Percentiles rank a stretch among this genome's conserved stretches.
Conservation (phyloP, 1,284 basidiomycete species). For the Kwoniella shivajii region DNA sequence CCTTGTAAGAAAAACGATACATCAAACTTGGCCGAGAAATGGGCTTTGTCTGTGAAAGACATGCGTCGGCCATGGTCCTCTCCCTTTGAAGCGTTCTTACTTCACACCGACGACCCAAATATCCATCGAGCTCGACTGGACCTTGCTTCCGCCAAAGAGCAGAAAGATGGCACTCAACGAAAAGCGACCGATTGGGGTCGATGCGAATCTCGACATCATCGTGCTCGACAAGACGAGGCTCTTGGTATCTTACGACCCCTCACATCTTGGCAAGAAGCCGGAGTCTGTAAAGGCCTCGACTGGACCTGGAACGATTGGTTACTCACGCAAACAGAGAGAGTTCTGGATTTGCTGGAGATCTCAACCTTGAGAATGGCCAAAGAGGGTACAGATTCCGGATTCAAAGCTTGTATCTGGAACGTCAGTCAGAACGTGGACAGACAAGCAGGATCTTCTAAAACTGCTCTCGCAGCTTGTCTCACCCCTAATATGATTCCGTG, state of each 20-base stretch:
- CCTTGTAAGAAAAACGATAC: conserved; percentile 56
- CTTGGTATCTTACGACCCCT: conserved; percentile 82
- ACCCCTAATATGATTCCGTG: conserved; percentile 97
- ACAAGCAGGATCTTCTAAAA: conserved; percentile 74
- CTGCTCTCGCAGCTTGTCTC: conserved; percentile 86
- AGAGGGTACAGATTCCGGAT: conserved; percentile 77
- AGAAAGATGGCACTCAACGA: conserved; percentile 58
- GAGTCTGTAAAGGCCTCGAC: conserved; percentile 82
- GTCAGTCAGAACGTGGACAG: conserved; percentile 96
- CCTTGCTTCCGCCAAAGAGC: conserved; percentile 60
- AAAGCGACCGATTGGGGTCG: conserved; percentile 76
- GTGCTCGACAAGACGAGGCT: conserved; percentile 78
- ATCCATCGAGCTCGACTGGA: conserved; percentile 86
- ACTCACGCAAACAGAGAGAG: conserved; percentile 83
- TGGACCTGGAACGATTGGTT: conserved; percentile 96
- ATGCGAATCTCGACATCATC: conserved; percentile 88
- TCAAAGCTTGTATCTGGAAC: conserved; percentile 95
- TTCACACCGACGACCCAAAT: conserved; percentile 84
- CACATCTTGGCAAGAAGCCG: conserved; percentile 92
- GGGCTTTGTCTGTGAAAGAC: conserved; percentile 69
- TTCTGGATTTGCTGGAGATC: conserved; percentile 94
- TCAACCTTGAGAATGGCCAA: conserved; percentile 77
- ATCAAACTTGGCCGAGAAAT: conserved; percentile 65
- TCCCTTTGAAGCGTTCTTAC: conserved; percentile 86
- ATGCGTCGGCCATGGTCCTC: conserved; percentile 83